Conservation (phyloP, 805 yeast genomes). For the Candida xyloterini region DNA sequence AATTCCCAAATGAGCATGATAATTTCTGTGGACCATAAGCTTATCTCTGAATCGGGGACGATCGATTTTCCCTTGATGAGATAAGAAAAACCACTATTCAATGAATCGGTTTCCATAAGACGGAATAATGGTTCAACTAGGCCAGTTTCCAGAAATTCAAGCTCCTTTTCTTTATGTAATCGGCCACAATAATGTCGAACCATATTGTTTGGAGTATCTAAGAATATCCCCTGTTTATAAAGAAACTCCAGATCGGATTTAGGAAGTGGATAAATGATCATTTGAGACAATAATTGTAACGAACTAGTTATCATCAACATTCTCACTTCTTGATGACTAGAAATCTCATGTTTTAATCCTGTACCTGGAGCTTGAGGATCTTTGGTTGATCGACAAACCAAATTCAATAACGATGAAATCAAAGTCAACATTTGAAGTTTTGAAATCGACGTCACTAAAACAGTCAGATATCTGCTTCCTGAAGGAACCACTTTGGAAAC, state of each 20-base stretch:
- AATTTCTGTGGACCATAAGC: constrained; percentile 55
- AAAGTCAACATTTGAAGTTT: constrained; percentile 46
- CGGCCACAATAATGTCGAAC: constrained; percentile 51
- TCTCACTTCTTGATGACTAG: constrained; percentile 39
- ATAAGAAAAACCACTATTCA: constrained; percentile 21
- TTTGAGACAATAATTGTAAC: constrained; percentile 57
- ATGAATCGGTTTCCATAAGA: constrained; percentile 34
- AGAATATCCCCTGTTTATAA: constrained; percentile 29
- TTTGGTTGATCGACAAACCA: constrained; percentile 49
- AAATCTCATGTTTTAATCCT: constrained; percentile 38
- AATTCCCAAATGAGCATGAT: constrained; percentile 72
- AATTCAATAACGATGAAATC: constrained; percentile 69
- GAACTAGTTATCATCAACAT: constrained; percentile 49
- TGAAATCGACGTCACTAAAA: constrained; percentile 49
- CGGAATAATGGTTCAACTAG: constrained; percentile 45
- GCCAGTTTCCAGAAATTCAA: constrained; percentile 46
- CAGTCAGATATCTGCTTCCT: constrained; percentile 63
- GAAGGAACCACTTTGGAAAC: constrained; percentile 39
- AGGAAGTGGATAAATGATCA: constrained; percentile 66
- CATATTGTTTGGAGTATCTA: constrained; percentile 41
- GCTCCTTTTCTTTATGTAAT: constrained; percentile 53
- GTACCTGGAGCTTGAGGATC: constrained; percentile 37
- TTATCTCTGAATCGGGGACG: constrained; percentile 17
- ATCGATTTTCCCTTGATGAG: constrained; percentile 26
- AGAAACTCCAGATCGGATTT: constrained; percentile 39